A percentile compares a stretch with the other conserved stretches of the same genome.
These are phyloP conservation scores for Umbelopsis sp. DNA, from an alignment of 192 early-diverging fungal genomes.

Conservation along the genomic window DNA sequence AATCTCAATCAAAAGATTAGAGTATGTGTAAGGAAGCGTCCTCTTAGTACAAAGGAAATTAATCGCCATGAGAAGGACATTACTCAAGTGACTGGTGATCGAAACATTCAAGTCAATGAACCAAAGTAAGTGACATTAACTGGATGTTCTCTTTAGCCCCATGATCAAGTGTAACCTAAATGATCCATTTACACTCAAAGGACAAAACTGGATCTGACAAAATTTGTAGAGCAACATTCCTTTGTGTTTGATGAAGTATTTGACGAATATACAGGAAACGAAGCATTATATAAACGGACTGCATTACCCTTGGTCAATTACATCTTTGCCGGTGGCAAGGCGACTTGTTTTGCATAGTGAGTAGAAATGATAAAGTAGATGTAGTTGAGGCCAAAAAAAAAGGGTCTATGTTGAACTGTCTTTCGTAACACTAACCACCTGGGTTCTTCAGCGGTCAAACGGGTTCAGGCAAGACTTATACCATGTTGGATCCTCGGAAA, in stretches of 20 bases:
- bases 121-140: slow-evolving; percentile 67
- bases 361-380: slow-evolving; percentile 16
- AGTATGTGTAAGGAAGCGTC: slow-evolving; percentile 94
- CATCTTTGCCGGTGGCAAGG: slow-evolving; percentile 93
- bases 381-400: neutral
- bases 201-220: slow-evolving; percentile 93
- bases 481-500: slow-evolving; percentile 88
- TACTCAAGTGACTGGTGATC: slow-evolving; percentile 57
- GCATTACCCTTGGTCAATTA: slow-evolving; percentile 94
- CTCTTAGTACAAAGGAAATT: slow-evolving; percentile 82
- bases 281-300: slow-evolving; percentile 87
- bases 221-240: slow-evolving; percentile 91
- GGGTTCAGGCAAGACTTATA: slow-evolving; percentile 90
- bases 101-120: slow-evolving; percentile 83
- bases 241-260: slow-evolving; percentile 98
- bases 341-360: slow-evolving; percentile 98
- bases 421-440: neutral
- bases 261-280: slow-evolving; percentile 77
- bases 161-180: too few species aligned
- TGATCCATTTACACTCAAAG: slow-evolving; percentile 35
- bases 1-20: slow-evolving; percentile 81
- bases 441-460: slow-evolving; percentile 73
- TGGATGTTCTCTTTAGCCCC: too few species aligned
- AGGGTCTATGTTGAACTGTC: too few species aligned
- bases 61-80: slow-evolving; percentile 83